Evolutionary conservation across 345 rosid genomes (phyloP).

Genomic region (Citrus glauca): DNA sequence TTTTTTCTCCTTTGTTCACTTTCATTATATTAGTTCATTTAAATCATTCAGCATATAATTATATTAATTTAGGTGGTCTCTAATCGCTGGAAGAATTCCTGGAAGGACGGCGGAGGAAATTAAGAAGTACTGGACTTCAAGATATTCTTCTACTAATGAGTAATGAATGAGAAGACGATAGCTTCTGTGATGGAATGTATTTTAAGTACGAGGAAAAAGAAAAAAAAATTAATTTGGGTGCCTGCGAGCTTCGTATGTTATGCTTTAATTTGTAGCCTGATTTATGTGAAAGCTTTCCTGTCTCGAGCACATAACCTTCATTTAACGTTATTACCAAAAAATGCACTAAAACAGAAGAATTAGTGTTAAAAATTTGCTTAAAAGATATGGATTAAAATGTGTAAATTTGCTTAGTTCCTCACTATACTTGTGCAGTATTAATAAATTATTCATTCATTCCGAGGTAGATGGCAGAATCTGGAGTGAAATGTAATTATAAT

Average conservation of each 20-base stretch:
- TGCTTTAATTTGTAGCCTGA: not conserved
- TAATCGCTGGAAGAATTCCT: constrained; percentile 57
- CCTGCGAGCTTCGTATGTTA: not conserved
- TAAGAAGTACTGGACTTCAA: constrained; percentile 55
- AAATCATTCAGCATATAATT: not conserved
- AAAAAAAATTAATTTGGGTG: not conserved
- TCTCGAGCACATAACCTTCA: not conserved
- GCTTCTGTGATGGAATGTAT: too few species aligned
- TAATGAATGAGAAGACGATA: constrained; percentile 10
- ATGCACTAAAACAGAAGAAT: not conserved
- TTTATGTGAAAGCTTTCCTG: not conserved
- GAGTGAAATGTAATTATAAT: not conserved
- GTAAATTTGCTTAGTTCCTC: not conserved
- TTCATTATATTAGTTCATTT: not conserved
- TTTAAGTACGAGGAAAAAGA: too few species aligned
- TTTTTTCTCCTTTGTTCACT: not conserved
- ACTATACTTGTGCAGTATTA: not conserved
- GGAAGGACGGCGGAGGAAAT: constrained; percentile 59
- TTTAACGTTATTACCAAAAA: too few species aligned
- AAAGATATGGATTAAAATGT: not conserved
- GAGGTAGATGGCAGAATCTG: not conserved
- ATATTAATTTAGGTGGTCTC: constrained; percentile 36
- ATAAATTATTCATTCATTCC: not conserved
- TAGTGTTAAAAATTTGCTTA: not conserved
- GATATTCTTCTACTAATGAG: constrained; percentile 20